phyloP scores from a whole-genome alignment of 352 stramenopile genomes.

The Thraustochytrium aureum region DNA sequence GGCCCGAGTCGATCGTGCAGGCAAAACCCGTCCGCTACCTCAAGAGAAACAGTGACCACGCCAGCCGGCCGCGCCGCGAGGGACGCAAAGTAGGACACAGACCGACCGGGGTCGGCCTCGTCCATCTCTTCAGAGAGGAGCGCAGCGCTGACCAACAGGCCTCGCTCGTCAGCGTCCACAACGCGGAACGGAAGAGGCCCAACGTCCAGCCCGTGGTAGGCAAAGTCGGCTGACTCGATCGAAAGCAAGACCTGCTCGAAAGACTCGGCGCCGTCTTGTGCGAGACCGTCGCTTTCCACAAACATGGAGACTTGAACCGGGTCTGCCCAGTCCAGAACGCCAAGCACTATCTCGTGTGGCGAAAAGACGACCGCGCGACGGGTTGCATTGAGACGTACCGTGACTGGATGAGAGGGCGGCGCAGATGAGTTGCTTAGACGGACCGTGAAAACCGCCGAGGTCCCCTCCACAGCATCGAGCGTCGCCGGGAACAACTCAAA shows the following conservation, averaged over 20 bases:
- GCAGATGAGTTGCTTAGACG: background rate
- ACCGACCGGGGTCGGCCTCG: background rate
- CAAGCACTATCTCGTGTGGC: slow-evolving; percentile 5
- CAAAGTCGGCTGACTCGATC: slow-evolving; percentile 3
- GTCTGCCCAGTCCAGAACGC: background rate
- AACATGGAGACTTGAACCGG: background rate
- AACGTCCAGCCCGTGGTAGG: slow-evolving; percentile 19
- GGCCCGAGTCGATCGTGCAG: slow-evolving; percentile 23
- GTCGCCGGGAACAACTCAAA: background rate
- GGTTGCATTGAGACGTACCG: background rate
- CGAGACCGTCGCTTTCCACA: background rate
- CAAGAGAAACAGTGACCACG: slow-evolving; percentile 10
- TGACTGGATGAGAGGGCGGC: background rate
- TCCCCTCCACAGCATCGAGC: slow-evolving; percentile 38
- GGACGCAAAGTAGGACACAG: background rate
- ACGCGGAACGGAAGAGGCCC: background rate
- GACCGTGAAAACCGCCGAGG: slow-evolving; percentile 1
- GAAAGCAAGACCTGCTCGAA: slow-evolving; percentile 20
- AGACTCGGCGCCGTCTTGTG: background rate
- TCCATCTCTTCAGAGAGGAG: background rate
- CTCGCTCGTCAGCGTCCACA: slow-evolving; percentile 2
- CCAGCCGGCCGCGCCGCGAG: background rate
- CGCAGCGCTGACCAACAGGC: slow-evolving; percentile 32
- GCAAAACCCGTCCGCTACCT: slow-evolving; percentile 25
- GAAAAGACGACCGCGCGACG: background rate